Base-by-base conservation (phyloP, 2,329 filamentous ascomycete genomes). In the Alternaria alternata region DNA sequence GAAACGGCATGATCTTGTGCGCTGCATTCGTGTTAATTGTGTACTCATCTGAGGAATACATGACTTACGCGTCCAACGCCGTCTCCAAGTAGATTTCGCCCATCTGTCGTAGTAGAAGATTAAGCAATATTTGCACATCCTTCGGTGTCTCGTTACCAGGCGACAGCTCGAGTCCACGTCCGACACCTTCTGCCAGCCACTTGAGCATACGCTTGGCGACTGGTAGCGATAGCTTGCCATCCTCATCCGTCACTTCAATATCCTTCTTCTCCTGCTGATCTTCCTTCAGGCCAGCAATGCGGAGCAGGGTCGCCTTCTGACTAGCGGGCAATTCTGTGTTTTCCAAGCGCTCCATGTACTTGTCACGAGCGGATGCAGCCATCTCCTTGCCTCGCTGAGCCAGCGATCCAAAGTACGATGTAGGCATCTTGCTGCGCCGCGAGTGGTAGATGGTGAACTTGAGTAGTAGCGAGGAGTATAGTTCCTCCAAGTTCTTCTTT, bases 121-220 rank as follows among this genome's bases (percentile, higher is more conserved):
- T 91, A 34, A 97, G 85, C 24, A 98, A 85, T 61, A 92, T 89
- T 46, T 90, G 91, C 57, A 98, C 92, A 77, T 99, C 95, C 78
- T 96, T 98, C 16, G 95, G 93, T 5, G 93, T 97, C 69, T 99
- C 95, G 58, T 86, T 90, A 52, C 89, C 89, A 24, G 92, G 90
- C 24, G 92, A 93, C n/a, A 99, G 84, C 78, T 99, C 95, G 9
- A 99, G 84, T 0, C 93, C 93, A 64, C 95, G 86, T 39, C 95
- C 91, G 24, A 99, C 94, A 63, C 92, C 93, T 82, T 99, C 95
- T 3, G 95, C 95, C 41, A 99, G 83, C 95, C 95, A 99, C 75
- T 92, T 96, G 61, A 99, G 86, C 94, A 99, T 99, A 58, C 95
- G 88, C 81, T 98, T 98, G n/a, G 94, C 92, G 76, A 91, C 93